Conservation (phyloP, 345 rosid species). For the Melaleuca alternifolia region DNA sequence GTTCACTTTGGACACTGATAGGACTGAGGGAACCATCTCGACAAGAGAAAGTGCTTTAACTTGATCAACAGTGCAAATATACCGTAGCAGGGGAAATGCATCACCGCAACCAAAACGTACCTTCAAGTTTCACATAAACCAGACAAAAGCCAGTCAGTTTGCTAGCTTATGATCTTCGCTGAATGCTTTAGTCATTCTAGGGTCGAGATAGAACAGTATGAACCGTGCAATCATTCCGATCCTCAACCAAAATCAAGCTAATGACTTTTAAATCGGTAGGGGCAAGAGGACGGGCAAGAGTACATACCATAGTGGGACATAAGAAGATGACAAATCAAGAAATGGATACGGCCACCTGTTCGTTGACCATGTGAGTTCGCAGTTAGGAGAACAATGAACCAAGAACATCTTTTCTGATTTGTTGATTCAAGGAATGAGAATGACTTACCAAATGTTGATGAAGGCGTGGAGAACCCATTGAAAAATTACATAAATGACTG, state of each 20-base stretch:
- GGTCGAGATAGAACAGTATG: background rate
- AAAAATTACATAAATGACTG: conserved; percentile 58
- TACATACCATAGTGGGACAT: conserved; percentile 78
- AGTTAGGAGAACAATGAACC: background rate
- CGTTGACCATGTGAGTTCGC: background rate
- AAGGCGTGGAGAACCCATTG: conserved; percentile 84
- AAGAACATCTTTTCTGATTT: background rate
- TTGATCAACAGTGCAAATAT: conserved; percentile 49
- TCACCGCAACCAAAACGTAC: conserved; percentile 76
- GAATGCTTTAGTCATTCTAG: background rate
- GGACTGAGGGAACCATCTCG: conserved; percentile 71
- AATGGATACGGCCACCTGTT: conserved; percentile 99
- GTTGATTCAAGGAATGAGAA: background rate
- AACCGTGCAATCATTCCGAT: background rate
- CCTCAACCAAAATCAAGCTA: background rate
- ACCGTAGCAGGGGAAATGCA: conserved; percentile 87
- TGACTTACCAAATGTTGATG: conserved; percentile 7
- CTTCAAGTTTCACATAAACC: conserved; percentile 22
- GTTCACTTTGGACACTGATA: conserved; percentile 37
- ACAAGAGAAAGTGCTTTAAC: conserved; percentile 57
- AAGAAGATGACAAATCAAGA: conserved; percentile 78
- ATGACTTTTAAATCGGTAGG: background rate
- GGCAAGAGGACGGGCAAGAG: background rate
- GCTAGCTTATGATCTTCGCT: background rate
- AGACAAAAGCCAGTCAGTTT: background rate